Base-by-base conservation (phyloP, 2,329 filamentous ascomycete species). In the Pseudocercospora crystallina region DNA sequence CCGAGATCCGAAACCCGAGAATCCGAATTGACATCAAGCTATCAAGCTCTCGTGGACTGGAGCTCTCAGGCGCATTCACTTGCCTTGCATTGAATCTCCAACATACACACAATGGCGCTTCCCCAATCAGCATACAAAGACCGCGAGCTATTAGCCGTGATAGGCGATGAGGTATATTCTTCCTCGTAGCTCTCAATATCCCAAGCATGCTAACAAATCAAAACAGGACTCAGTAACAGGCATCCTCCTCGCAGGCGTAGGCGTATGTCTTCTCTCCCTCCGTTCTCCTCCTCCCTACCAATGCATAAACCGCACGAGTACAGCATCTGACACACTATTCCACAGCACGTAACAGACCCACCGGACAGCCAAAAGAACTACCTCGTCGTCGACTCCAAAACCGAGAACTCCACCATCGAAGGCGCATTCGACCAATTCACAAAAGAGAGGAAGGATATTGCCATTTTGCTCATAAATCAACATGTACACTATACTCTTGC, bases 311-410 rank as follows among this genome's bases (percentile, higher is more conserved):
- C n/a, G n/a, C n/a, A n/a, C n/a, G n/a, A n/a, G n/a, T n/a, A n/a
- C n/a, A n/a, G n/a, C n/a, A 8, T 10, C 14, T 37, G 14, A 30
- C 2, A 15, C 8, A 12, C 46, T 59, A 4, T 4, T 26, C 20
- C 7, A 26, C 20, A 96, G 91, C 92, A 97, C 71, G 91, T 97
- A 57, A 95, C 90, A 12, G 80, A 86, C 47, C 87, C 89, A 5
- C 89, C 92, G 38, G 90, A 95, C 69, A 82, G 88, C 34, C 87
- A 96, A 70, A 95, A 96, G 79, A 99, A 99, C 80, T 99, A 96
- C 76, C 84, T 99, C 8, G 90, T 99, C 49, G 94, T 99, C 56
- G 92, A 99, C 72, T 77, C 74, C 69, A 97, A 97, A 80, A 99
- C 92, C 33, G 90, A 96, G 61, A 94, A 81, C 46, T 77, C 87